Evolutionary conservation across 1,284 basidiomycete species (phyloP).

Genomic region (Ceratobasidium sp.): DNA sequence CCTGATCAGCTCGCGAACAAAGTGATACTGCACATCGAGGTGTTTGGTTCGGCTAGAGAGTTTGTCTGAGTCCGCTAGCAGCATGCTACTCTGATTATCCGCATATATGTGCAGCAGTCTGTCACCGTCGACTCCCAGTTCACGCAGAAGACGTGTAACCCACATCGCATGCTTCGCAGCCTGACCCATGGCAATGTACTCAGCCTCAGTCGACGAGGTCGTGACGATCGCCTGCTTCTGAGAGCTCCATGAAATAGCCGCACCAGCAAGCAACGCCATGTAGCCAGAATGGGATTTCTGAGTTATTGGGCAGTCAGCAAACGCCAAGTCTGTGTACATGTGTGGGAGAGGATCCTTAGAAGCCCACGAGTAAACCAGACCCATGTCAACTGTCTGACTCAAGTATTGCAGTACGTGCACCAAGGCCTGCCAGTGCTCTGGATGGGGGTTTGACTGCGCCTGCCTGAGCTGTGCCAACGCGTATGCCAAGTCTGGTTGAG

Average conservation of each 20-base stretch:
- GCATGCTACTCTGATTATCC: slow-evolving; percentile 49
- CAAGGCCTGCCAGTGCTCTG: slow-evolving; percentile 11
- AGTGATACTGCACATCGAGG: slow-evolving; percentile 50
- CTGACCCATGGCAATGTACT: slow-evolving; percentile 52
- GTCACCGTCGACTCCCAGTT: slow-evolving; percentile 19
- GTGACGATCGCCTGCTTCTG: slow-evolving; percentile 50
- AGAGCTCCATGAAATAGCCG: slow-evolving; percentile 52
- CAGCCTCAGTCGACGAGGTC: slow-evolving; percentile 52
- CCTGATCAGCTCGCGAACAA: slow-evolving; percentile 47
- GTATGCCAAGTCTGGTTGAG: background rate
- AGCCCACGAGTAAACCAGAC: slow-evolving; percentile 1
- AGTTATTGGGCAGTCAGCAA: slow-evolving; percentile 18
- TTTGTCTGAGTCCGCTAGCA: slow-evolving; percentile 47
- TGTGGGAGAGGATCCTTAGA: background rate
- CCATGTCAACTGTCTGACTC: slow-evolving; percentile 21
- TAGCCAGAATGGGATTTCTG: slow-evolving; percentile 54
- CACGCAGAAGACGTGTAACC: slow-evolving; percentile 45
- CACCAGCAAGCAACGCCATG: slow-evolving; percentile 50
- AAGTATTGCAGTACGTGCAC: slow-evolving; percentile 30
- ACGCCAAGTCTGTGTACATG: slow-evolving; percentile 20
- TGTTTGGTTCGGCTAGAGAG: slow-evolving; percentile 48
- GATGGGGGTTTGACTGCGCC: slow-evolving; percentile 24
- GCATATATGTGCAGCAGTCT: slow-evolving; percentile 41
- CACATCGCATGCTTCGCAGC: slow-evolving; percentile 50
- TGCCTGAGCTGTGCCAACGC: slow-evolving; percentile 8